Percentiles rank a stretch among this genome's conserved stretches.
Evolutionary conservation across 2,329 filamentous ascomycete genomes (phyloP).

Genomic region (Talaromyces rugulosus): DNA sequence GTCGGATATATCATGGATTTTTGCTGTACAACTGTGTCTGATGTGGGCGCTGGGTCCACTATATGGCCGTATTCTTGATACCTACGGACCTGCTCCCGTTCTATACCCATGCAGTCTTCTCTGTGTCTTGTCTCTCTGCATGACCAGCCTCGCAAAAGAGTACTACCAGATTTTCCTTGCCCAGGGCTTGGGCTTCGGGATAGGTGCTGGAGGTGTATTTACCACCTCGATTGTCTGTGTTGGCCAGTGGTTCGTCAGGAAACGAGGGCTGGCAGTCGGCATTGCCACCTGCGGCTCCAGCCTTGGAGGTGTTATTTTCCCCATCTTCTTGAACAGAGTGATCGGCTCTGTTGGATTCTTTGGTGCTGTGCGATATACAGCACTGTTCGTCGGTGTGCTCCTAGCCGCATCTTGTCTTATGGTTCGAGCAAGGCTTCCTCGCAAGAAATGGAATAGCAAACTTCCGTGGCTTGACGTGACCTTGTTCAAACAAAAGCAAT

Average conservation of each 20-base stretch:
- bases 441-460: conserved; percentile 24
- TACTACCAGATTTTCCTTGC: conserved; percentile 45
- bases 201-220: conserved; percentile 31
- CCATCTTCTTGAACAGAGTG: conserved; percentile 19
- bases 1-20: conserved; percentile 42
- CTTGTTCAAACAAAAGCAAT: conserved; percentile 22
- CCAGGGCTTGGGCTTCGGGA: conserved; percentile 41
- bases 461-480: conserved; percentile 23
- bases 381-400: conserved; percentile 19
- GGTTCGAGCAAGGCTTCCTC: conserved; percentile 22
- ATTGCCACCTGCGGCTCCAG: conserved; percentile 47
- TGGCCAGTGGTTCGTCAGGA: conserved; percentile 53
- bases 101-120: conserved; percentile 35
- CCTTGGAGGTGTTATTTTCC: conserved; percentile 20
- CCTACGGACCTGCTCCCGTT: conserved; percentile 35
- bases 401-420: conserved; percentile 17
- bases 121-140: conserved; percentile 42
- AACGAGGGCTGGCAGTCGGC: conserved; percentile 50
- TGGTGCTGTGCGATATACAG: conserved; percentile 20
- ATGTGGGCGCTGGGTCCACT: conserved; percentile 41
- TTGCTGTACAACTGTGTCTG: conserved; percentile 37
- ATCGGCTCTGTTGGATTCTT: conserved; percentile 18
- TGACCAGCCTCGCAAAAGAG: conserved; percentile 37
- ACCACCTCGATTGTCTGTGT: conserved; percentile 3
- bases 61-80: conserved; percentile 43